Evolutionary conservation across 441 rosid genomes (phyloP), one percentile per base, ranked within the genome.

Genomic region (Hura crepitans): DNA sequence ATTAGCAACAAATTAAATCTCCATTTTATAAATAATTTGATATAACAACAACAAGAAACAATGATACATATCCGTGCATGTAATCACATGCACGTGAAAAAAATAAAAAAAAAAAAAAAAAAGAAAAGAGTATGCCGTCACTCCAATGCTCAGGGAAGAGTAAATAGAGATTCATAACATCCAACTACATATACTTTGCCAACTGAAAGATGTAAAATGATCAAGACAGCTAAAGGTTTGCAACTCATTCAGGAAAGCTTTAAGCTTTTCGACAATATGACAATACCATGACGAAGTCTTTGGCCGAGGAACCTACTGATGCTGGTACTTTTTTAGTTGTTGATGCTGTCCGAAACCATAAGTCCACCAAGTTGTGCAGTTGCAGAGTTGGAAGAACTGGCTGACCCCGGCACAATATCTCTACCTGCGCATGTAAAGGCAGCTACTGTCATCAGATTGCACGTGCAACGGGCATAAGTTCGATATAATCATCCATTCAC

Each of bases 281-380:
- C 49, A 89, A 77, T 35, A 85, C 90, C 94, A 87, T 87, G 27
- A 89, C 88, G 14, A 83, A 85, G 62, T 89, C 94, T 81, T 83
- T 87, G 0, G 91, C 91, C 0, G 94, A 83, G 33, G 87, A 81
- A 31, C 94, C 91, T 0, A 85, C 69, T 0, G 82, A 77, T 22
- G 86, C 85, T 1, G 84, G 80, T 20, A 85, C 81, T 67, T 79
- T 83, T 43, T 78, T 85, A 0, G 87, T 46, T 6, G 84, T 73
- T 4, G 86, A 79, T 11, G 81, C 78, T 13, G 84, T 80, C 59
- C 75, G 81, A 69, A 84, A 79, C 94, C 94, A 89, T 53, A 83
- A 72, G 75, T 89, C 95, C 0, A 89, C 83, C 62, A 89, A 68
- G 78, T 70, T 78, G 35, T 84, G 85, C 59, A 89, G 61, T 59